A percentile compares a stretch with the other conserved stretches of the same genome.
Evolutionary conservation across 768 basidiomycete species (phyloP).

Genomic region (Boletus rex-veris): DNA sequence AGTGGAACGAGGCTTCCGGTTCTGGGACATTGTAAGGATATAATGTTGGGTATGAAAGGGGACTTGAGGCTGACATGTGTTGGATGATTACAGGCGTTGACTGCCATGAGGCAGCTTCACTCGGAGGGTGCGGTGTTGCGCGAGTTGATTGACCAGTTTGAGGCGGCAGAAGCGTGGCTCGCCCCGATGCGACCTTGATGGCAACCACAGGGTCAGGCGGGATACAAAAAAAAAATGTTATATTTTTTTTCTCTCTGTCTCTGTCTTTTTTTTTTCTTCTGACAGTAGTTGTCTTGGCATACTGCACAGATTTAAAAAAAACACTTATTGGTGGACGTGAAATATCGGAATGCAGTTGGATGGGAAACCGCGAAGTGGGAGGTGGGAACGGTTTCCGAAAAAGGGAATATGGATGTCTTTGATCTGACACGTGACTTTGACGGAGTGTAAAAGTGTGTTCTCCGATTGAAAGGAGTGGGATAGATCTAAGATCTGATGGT

Average conservation of each 20-base stretch:
- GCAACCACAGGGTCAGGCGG: conserved; percentile 10
- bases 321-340: background rate
- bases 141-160: conserved; percentile 93
- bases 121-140: conserved; percentile 75
- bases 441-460: background rate
- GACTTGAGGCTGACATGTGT: conserved; percentile 27
- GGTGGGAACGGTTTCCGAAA: conserved; percentile 12
- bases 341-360: background rate
- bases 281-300: background rate
- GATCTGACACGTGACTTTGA: conserved; percentile 12
- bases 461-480: conserved; percentile 1
- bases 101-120: conserved; percentile 86
- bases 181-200: conserved; percentile 82
- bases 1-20: conserved; percentile 94
- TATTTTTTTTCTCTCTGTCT: background rate
- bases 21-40: conserved; percentile 90
- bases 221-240: background rate
- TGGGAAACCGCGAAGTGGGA: conserved; percentile 16
- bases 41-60: conserved; percentile 7
- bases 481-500: conserved; percentile 23
- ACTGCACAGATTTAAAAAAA: background rate
- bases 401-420: conserved; percentile 13
- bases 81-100: conserved; percentile 55
- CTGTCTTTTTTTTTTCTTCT: background rate
- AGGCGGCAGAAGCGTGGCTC: conserved; percentile 92